Percentiles rank a stretch among this genome's conserved stretches.
phyloP scores from a whole-genome alignment of 164 flowering plant species.

The Tetracentron sinense region DNA sequence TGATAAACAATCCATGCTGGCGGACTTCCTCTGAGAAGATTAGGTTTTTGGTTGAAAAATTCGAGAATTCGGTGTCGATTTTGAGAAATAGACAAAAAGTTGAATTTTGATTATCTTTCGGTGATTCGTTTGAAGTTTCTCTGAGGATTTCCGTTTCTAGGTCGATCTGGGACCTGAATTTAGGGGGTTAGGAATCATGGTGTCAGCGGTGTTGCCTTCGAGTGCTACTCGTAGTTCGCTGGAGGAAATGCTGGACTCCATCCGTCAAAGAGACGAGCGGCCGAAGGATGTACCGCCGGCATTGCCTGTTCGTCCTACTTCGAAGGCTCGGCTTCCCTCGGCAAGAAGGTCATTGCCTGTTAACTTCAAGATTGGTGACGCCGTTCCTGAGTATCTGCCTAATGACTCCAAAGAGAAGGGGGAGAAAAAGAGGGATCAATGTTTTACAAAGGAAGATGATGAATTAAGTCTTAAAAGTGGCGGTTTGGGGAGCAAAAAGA shows the following conservation, averaged over 20 bases:
- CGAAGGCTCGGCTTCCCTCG: slow-evolving; percentile 66
- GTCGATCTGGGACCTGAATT: background rate
- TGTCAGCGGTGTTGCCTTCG: slow-evolving; percentile 47
- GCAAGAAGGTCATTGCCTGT: slow-evolving; percentile 50
- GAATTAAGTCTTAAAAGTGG: slow-evolving; percentile 29
- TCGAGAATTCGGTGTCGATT: background rate
- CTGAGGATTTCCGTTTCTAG: background rate
- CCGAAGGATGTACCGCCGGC: slow-evolving; percentile 81
- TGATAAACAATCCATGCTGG: background rate
- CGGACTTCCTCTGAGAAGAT: background rate
- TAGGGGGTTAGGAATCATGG: slow-evolving; percentile 30
- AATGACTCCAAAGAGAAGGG: slow-evolving; percentile 26
- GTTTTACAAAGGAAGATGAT: slow-evolving; percentile 18
- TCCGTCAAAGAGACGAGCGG: slow-evolving; percentile 56
- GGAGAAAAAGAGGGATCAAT: slow-evolving; percentile 29
- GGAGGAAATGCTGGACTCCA: slow-evolving; percentile 90
- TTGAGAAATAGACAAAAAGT: background rate
- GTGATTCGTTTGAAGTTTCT: background rate
- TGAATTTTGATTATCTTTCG: background rate
- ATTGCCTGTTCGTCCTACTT: slow-evolving; percentile 74
- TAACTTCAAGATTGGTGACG: slow-evolving; percentile 33
- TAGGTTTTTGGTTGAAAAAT: background rate
- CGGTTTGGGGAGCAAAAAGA: slow-evolving; percentile 48
- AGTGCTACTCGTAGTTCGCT: slow-evolving; percentile 58
- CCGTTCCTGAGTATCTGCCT: slow-evolving; percentile 6